Evolutionary conservation across 1,139 yeast genomes (phyloP).

Genomic region (Scheffersomyces illinoinensis): DNA sequence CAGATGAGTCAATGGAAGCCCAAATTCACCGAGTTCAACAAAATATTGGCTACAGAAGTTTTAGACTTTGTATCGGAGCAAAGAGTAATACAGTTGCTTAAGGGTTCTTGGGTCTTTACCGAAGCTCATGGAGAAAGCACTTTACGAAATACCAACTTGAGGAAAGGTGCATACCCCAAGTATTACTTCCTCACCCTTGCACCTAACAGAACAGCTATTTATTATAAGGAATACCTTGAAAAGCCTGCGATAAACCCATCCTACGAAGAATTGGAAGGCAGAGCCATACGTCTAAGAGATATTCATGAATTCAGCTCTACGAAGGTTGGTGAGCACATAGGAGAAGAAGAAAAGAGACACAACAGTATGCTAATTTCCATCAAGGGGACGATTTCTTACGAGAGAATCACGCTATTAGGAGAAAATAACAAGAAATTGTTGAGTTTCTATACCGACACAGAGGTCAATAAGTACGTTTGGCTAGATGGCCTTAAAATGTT

Average conservation of each 20-base stretch:
- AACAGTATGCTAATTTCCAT: conserved; percentile 48
- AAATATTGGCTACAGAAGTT: conserved; percentile 57
- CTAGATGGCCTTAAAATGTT: conserved; percentile 76
- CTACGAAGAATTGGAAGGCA: conserved; percentile 51
- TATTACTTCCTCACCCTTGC: conserved; percentile 65
- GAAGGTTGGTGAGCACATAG: conserved; percentile 43
- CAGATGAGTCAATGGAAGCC: conserved; percentile 35
- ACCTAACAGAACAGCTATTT: conserved; percentile 66
- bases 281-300: conserved; percentile 31
- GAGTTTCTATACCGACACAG: conserved; percentile 68
- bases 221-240: conserved; percentile 59
- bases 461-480: conserved; percentile 73
- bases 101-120: conserved; percentile 84
- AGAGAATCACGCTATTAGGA: conserved; percentile 52
- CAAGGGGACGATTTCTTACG: conserved; percentile 55
- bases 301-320: conserved; percentile 44
- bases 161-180: conserved; percentile 23
- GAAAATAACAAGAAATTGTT: conserved; percentile 44
- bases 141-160: conserved; percentile 24
- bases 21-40: conserved; percentile 50
- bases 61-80: conserved; percentile 79
- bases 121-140: conserved; percentile 56
- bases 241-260: conserved; percentile 54
- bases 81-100: conserved; percentile 66
- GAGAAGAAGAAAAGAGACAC: conserved; percentile 38